Percentiles rank a stretch among this genome's conserved stretches.
Evolutionary conservation across 2,329 filamentous ascomycete species (phyloP).

Genomic region (Aureobasidium lini): DNA sequence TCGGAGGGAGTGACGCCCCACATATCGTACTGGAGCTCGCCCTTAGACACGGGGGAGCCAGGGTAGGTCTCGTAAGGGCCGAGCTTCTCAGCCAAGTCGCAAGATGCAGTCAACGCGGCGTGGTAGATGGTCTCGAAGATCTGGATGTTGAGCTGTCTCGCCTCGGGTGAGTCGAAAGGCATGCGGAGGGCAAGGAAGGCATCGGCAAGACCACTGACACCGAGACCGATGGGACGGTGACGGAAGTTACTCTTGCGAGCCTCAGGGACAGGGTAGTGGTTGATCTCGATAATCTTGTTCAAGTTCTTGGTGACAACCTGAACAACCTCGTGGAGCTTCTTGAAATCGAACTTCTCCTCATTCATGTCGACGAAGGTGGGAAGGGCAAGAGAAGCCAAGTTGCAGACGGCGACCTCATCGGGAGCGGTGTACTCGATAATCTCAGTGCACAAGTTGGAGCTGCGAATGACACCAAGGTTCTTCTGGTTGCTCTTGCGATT

Average conservation of each 20-base stretch:
- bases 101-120: conserved; percentile 81
- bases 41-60: conserved; percentile 89
- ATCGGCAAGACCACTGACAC: conserved; percentile 96
- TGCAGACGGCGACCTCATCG: conserved; percentile 98
- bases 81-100: conserved; percentile 73
- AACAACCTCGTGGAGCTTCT: conserved; percentile 90
- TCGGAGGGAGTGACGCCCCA: conserved; percentile 91
- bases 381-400: conserved; percentile 87
- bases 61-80: conserved; percentile 86
- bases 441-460: conserved; percentile 97
- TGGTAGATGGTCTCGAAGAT: conserved; percentile 99
- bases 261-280: conserved; percentile 95
- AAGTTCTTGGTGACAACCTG: conserved; percentile 90
- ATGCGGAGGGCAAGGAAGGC: conserved; percentile 94
- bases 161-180: conserved; percentile 94
- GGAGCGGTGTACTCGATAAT: conserved; percentile 96
- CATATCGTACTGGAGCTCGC: conserved; percentile 97
- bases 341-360: conserved; percentile 82
- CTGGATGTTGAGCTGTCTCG: conserved; percentile 88
- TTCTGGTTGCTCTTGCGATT: conserved; percentile 99
- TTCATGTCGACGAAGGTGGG: conserved; percentile 85
- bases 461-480: conserved; percentile 96
- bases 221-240: conserved; percentile 89
- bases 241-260: conserved; percentile 95
- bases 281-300: conserved; percentile 97